A percentile compares a stretch with the other conserved stretches of the same genome.
phyloP scores from a whole-genome alignment of 495 filamentous ascomycete genomes.

The Zalerion maritima region DNA sequence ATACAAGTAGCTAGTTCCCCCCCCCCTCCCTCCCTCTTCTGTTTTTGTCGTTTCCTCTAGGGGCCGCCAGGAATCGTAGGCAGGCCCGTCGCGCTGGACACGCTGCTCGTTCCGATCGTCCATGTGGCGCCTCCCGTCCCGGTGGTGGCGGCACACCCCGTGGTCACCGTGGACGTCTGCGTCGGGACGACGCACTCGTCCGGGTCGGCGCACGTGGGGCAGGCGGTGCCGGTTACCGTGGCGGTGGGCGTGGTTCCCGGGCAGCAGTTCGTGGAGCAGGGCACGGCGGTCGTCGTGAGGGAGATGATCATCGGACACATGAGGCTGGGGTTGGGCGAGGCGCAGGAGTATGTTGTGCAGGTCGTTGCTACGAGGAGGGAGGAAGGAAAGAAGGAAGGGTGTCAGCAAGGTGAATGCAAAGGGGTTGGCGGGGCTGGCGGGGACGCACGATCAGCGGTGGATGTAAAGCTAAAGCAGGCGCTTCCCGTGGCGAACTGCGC shows the following conservation, averaged over 20 bases:
- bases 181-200: slow-evolving; percentile 24
- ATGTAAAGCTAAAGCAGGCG: too few relatives aligned
- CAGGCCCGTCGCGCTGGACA: not conserved
- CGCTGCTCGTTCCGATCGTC: not conserved
- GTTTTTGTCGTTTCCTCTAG: too few relatives aligned
- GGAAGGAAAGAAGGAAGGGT: too few relatives aligned
- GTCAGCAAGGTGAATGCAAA: too few relatives aligned
- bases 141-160: slow-evolving; percentile 17
- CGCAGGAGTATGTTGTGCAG: too few relatives aligned
- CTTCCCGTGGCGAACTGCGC: too few relatives aligned
- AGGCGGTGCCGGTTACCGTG: slow-evolving; percentile 13
- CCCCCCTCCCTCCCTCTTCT: not conserved
- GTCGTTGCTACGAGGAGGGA: too few relatives aligned
- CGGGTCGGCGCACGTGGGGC: slow-evolving; percentile 15
- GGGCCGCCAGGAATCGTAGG: not conserved
- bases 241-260: slow-evolving; percentile 20
- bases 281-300: not conserved
- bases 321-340: too few relatives aligned
- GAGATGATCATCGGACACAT: too few relatives aligned
- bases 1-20: not conserved
- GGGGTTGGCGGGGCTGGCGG: too few relatives aligned
- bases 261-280: slow-evolving; percentile 23
- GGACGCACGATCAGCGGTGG: too few relatives aligned
- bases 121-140: slow-evolving; percentile 1
- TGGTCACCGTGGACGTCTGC: slow-evolving; percentile 21